Percentiles rank a stretch among this genome's conserved stretches.
Evolutionary conservation across 2,329 filamentous ascomycete genomes (phyloP).

Genomic region (Fusarium coffeatum): DNA sequence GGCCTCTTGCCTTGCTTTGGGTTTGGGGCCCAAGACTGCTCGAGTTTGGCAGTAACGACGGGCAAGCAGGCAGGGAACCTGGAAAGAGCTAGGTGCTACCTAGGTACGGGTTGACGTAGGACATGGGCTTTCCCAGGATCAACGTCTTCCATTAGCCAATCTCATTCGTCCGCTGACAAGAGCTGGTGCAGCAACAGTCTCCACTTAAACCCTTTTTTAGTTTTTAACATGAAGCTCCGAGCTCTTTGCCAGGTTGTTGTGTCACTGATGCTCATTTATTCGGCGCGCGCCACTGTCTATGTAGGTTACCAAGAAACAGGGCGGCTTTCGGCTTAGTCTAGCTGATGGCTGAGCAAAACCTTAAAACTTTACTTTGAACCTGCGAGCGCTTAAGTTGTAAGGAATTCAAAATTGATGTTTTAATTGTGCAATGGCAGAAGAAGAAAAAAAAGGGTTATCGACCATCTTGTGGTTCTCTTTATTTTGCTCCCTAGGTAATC

Average conservation of each 20-base stretch:
- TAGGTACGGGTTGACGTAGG: conserved; percentile 30
- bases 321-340: conserved; percentile 4
- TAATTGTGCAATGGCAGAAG: neutral
- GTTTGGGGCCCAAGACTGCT: neutral
- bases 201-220: conserved; percentile 10
- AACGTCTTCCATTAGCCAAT: neutral
- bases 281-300: too few relatives aligned
- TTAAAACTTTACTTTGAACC: conserved; percentile 36
- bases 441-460: neutral
- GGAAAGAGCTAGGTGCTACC: neutral
- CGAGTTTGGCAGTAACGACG: neutral
- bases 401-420: neutral
- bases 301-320: conserved; percentile 5
- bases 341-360: conserved; percentile 28
- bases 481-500: neutral
- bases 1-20: conserved; percentile 30
- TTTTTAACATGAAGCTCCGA: conserved; percentile 9
- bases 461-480: neutral
- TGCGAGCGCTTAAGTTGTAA: neutral
- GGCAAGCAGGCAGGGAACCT: conserved; percentile 6
- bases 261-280: conserved; percentile 36
- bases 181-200: conserved; percentile 17
- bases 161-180: neutral
- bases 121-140: conserved; percentile 30
- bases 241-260: conserved; percentile 16